Base-by-base conservation (phyloP, 2,329 filamentous ascomycete species). In the Cercospora zeina region DNA sequence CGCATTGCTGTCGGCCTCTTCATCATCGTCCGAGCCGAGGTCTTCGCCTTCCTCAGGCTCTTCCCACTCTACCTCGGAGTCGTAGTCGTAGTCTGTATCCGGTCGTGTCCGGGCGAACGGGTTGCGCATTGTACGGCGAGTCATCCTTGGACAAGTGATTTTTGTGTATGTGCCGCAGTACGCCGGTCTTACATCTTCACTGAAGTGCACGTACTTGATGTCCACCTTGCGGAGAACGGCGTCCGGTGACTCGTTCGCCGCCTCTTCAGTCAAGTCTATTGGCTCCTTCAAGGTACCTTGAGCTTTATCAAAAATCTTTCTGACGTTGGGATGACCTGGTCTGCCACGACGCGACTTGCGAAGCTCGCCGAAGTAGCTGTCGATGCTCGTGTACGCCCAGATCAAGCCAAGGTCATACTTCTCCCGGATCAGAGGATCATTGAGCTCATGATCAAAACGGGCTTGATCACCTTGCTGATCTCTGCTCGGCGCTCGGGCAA, bases 21-120 rank as follows among this genome's bases (percentile, higher is more conserved):
- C 86, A 60, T 88, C 86, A 31, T 84, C 85, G 62, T 88, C 87
- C 2, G 84, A 85, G 54, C 83, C 78, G 2, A 89, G 75, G 62
- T 90, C 86, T 69, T 89, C 88, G 61, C 93, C 80, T 83, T 92
- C 78, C 37, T 73, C 72, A 34, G 89, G 87, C 71, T 92, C 88
- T 71, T 88, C 81, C 90, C 90, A 96, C 84, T 95, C 91, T 73
- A 62, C 89, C 74, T 96, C 90, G 2, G 90, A 93, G 71, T 95
- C 90, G 72, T 93, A 92, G 66, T 92, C 90, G 73, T 96, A 96
- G 69, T 91, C 82, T 3, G 89, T 82, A 4, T 87, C 84, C 2
- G 75, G 82, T 62, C 91, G 77, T n/a, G 80, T 77, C 64, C 80
- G 82, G 74, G 68, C 79, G 74, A 70, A 81, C 68, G 64, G 90